phyloP scores from a whole-genome alignment of 306 rosid genomes.

The Quercus glauca region DNA sequence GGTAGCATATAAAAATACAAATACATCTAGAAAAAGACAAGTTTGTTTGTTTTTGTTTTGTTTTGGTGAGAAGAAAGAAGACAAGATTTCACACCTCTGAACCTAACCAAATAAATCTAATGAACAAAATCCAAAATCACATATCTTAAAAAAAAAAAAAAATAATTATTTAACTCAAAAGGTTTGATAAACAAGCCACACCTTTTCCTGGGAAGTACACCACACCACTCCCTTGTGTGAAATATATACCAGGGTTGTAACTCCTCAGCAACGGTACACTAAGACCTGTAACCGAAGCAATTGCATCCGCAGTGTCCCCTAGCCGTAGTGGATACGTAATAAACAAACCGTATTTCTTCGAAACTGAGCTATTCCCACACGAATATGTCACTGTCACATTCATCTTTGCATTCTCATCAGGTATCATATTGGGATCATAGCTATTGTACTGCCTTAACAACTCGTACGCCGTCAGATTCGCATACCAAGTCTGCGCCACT shows the following conservation, averaged over 20 bases:
- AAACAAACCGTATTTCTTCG: slow-evolving; percentile 62
- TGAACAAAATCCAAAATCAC: too few species aligned
- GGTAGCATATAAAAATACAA: too few species aligned
- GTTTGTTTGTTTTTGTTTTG: too few species aligned
- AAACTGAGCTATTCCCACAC: slow-evolving; percentile 56
- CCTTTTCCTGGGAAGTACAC: slow-evolving; percentile 71
- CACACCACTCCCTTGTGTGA: slow-evolving; percentile 41
- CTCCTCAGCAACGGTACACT: slow-evolving; percentile 37
- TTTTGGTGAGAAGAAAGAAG: too few species aligned
- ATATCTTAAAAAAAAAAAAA: too few species aligned
- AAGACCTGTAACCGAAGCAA: slow-evolving; percentile 17
- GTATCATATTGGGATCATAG: slow-evolving; percentile 27
- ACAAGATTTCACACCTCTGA: too few species aligned
- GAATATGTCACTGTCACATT: slow-evolving; percentile 59
- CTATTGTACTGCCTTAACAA: slow-evolving; percentile 38
- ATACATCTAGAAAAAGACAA: too few species aligned
- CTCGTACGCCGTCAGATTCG: slow-evolving; percentile 51
- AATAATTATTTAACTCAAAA: too few species aligned
- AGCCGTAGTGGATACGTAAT: slow-evolving; percentile 55
- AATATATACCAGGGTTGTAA: slow-evolving; percentile 52
- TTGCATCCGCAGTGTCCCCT: slow-evolving; percentile 26
- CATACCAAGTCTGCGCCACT: slow-evolving; percentile 35
- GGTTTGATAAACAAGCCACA: neutral
- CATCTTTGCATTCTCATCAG: slow-evolving; percentile 1
- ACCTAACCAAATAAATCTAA: too few species aligned